These are phyloP conservation scores for Ogataea pilisensis DNA, from an alignment of 805 yeast genomes.

Conservation along the genomic window DNA sequence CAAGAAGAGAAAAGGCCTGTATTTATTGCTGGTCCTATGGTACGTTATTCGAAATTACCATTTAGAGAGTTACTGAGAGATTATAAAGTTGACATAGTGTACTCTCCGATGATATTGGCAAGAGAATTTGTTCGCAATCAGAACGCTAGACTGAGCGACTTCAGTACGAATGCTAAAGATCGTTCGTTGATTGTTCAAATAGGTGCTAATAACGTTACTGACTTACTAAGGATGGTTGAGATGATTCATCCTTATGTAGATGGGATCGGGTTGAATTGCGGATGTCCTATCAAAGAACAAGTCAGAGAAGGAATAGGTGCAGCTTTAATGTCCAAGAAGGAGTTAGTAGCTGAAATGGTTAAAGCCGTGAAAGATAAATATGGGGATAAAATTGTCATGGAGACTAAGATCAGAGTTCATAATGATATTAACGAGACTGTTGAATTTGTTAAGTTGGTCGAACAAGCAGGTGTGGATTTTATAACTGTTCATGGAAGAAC, in stretches of 20 bases:
- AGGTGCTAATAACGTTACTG: slow-evolving; percentile 82
- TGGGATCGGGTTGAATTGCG: slow-evolving; percentile 94
- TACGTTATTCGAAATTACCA: slow-evolving; percentile 89
- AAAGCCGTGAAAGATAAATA: slow-evolving; percentile 71
- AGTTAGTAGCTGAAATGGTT: slow-evolving; percentile 79
- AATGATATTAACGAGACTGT: slow-evolving; percentile 68
- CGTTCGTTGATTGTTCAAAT: slow-evolving; percentile 80
- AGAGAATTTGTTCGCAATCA: slow-evolving; percentile 87
- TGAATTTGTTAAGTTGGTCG: slow-evolving; percentile 66
- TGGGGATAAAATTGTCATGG: slow-evolving; percentile 70
- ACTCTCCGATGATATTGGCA: slow-evolving; percentile 95
- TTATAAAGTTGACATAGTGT: slow-evolving; percentile 75
- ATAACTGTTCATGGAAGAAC: slow-evolving; percentile 94
- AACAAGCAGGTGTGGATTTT: slow-evolving; percentile 86
- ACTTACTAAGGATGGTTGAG: slow-evolving; percentile 75
- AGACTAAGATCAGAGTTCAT: slow-evolving; percentile 90
- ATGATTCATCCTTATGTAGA: slow-evolving; percentile 90
- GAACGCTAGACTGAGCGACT: slow-evolving; percentile 78
- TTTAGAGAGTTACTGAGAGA: slow-evolving; percentile 77
- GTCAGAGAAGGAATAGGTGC: slow-evolving; percentile 96
- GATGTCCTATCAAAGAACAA: slow-evolving; percentile 95
- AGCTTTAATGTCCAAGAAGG: slow-evolving; percentile 82
- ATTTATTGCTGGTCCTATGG: slow-evolving; percentile 91
- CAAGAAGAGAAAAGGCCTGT: slow-evolving; percentile 49
- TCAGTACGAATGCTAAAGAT: slow-evolving; percentile 72